phyloP scores from a whole-genome alignment of 306 rosid genomes.

The Sicyos edulis region DNA sequence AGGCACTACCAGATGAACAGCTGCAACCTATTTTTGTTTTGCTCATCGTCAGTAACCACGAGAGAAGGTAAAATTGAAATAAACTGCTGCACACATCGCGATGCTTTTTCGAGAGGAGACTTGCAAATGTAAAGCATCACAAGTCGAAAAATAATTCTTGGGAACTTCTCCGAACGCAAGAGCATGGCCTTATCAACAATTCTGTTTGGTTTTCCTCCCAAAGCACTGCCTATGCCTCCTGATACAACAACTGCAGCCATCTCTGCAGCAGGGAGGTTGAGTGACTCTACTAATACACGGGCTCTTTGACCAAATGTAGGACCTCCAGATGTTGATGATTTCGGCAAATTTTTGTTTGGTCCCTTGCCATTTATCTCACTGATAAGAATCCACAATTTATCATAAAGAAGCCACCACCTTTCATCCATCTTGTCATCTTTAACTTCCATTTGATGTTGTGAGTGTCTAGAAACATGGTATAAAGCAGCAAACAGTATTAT shows the following conservation, averaged over 20 bases:
- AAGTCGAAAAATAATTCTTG: slow-evolving; percentile 79
- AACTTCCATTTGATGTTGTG: slow-evolving; percentile 36
- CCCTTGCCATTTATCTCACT: slow-evolving; percentile 84
- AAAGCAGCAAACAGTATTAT: slow-evolving; percentile 23
- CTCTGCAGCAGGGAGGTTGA: slow-evolving; percentile 98
- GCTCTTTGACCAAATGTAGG: slow-evolving; percentile 96
- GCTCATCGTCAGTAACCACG: slow-evolving; percentile 88
- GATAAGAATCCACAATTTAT: slow-evolving; percentile 68
- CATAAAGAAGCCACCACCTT: slow-evolving; percentile 83
- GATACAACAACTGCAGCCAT: slow-evolving; percentile 98
- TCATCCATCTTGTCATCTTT: slow-evolving; percentile 54
- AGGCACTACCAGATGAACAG: slow-evolving; percentile 77
- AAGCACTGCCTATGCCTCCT: slow-evolving; percentile 87
- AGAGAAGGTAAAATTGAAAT: slow-evolving; percentile 75
- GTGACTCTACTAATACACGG: slow-evolving; percentile 92
- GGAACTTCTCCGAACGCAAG: slow-evolving; percentile 86
- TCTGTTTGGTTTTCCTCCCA: slow-evolving; percentile 78
- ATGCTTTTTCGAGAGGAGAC: slow-evolving; percentile 83
- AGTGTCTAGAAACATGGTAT: slow-evolving; percentile 37
- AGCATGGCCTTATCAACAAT: slow-evolving; percentile 91
- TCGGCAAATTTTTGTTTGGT: slow-evolving; percentile 53
- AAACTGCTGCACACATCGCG: slow-evolving; percentile 75
- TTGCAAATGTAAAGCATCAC: slow-evolving; percentile 78
- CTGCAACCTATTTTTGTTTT: slow-evolving; percentile 85
- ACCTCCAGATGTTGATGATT: slow-evolving; percentile 53